Percentiles rank a stretch among this genome's conserved stretches.
Evolutionary conservation across 2,329 filamentous ascomycete genomes (phyloP).

Genomic region (Aspergillus sclerotialis): DNA sequence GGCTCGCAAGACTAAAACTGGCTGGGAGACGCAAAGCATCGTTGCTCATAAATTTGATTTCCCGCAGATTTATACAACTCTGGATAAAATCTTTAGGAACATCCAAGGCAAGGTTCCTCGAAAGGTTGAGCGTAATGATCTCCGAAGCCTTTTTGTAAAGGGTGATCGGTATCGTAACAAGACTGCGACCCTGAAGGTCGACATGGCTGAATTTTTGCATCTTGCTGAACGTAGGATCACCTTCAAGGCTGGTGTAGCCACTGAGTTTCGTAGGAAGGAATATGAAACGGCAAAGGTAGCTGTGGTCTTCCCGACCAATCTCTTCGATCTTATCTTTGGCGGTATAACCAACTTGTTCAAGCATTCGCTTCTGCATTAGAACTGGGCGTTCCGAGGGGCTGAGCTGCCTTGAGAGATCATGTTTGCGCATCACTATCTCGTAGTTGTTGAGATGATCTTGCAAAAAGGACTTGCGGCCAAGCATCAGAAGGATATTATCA

Average conservation of each 20-base stretch:
- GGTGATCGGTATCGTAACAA: constrained; percentile 90
- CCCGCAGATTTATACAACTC: constrained; percentile 79
- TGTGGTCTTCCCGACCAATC: constrained; percentile 92
- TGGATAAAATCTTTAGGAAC: constrained; percentile 95
- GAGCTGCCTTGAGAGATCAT: constrained; percentile 79
- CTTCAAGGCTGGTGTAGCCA: constrained; percentile 64
- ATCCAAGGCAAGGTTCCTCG: constrained; percentile 83
- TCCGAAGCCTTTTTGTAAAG: constrained; percentile 87
- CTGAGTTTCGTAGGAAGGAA: constrained; percentile 86
- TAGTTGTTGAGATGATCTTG: constrained; percentile 89
- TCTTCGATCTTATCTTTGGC: constrained; percentile 84
- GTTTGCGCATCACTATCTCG: constrained; percentile 90
- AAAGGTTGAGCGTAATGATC: constrained; percentile 91
- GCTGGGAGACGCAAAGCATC: constrained; percentile 80
- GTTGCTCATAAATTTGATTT: constrained; percentile 94
- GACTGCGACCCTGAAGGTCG: constrained; percentile 79
- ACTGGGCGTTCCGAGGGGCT: constrained; percentile 72
- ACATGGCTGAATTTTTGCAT: constrained; percentile 90
- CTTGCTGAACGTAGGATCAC: constrained; percentile 72
- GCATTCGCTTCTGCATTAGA: constrained; percentile 80
- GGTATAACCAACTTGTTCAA: constrained; percentile 88
- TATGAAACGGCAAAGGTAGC: constrained; percentile 91
- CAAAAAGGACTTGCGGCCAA: constrained; percentile 90
- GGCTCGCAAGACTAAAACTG: constrained; percentile 72
- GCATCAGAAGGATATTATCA: constrained; percentile 76